Evolutionary conservation across 345 rosid species (phyloP).

Genomic region (Syzygium aqueum): DNA sequence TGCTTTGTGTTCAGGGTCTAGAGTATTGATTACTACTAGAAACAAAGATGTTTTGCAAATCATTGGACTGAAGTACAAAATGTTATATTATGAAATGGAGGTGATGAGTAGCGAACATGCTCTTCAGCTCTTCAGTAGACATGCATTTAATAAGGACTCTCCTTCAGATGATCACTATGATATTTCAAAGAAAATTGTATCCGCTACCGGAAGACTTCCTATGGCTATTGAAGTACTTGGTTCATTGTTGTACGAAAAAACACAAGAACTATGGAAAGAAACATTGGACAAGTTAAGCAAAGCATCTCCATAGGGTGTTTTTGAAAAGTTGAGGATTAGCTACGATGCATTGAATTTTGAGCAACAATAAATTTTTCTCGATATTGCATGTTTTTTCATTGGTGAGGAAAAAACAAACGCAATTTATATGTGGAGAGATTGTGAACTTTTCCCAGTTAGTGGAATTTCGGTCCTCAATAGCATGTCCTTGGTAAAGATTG

Average conservation of each 20-base stretch:
- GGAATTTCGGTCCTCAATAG: background rate
- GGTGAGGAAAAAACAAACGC: background rate
- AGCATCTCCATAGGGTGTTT: background rate
- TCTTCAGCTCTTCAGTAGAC: background rate
- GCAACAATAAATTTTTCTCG: background rate
- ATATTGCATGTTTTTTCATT: slow-evolving; percentile 1
- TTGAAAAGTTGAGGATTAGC: background rate
- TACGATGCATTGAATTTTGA: background rate
- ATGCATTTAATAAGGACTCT: background rate
- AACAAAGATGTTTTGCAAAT: background rate
- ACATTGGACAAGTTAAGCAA: background rate
- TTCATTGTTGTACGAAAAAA: rapidly evolving
- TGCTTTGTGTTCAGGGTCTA: background rate
- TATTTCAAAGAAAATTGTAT: background rate
- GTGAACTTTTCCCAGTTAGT: background rate
- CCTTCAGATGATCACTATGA: background rate
- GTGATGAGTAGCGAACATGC: background rate
- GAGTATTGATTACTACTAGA: background rate
- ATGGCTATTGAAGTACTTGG: background rate
- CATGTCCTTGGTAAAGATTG: background rate
- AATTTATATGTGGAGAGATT: background rate
- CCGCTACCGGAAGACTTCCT: background rate
- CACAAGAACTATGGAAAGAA: background rate
- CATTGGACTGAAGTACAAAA: rapidly evolving
- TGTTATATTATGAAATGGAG: background rate